A percentile compares a stretch with the other conserved stretches of the same genome.
phyloP scores from a whole-genome alignment of 78 protist species.

The Tieghemostelium lacteum region DNA sequence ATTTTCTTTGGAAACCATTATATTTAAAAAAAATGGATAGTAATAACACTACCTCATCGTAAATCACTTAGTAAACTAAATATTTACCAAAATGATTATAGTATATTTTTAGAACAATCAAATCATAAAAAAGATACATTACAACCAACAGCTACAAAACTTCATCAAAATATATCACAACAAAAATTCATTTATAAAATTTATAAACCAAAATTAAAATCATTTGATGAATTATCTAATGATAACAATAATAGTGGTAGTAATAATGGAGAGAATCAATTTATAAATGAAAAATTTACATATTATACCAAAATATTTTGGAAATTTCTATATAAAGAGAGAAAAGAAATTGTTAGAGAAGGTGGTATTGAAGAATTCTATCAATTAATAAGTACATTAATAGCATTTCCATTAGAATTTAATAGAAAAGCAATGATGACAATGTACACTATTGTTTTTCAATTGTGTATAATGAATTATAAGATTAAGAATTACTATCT shows the following conservation, averaged over 20 bases:
- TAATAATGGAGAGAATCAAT: slow-evolving; percentile 21
- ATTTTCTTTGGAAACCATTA: slow-evolving; percentile 62
- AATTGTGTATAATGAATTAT: slow-evolving; percentile 62
- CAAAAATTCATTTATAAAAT: background rate
- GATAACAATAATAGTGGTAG: background rate
- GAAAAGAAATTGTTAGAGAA: slow-evolving; percentile 27
- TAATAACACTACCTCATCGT: slow-evolving; percentile 44
- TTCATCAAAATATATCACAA: background rate
- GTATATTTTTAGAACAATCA: background rate
- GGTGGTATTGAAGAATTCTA: slow-evolving; percentile 73
- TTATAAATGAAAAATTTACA: slow-evolving; percentile 4
- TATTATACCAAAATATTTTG: slow-evolving; percentile 11
- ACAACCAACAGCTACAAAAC: background rate
- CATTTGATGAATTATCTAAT: background rate
- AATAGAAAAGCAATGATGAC: slow-evolving; percentile 68
- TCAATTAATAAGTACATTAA: slow-evolving; percentile 38
- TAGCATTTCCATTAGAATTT: slow-evolving; percentile 68
- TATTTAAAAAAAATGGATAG: slow-evolving; percentile 63
- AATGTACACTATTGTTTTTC: slow-evolving; percentile 62
- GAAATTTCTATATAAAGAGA: slow-evolving; percentile 40
- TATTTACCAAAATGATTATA: too few species aligned
- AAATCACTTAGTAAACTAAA: background rate
- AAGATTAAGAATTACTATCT: background rate
- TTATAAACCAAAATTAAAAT: background rate
- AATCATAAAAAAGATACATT: background rate